phyloP scores from a whole-genome alignment of 140 eudicot species.

The Ambrosia hybrid region DNA sequence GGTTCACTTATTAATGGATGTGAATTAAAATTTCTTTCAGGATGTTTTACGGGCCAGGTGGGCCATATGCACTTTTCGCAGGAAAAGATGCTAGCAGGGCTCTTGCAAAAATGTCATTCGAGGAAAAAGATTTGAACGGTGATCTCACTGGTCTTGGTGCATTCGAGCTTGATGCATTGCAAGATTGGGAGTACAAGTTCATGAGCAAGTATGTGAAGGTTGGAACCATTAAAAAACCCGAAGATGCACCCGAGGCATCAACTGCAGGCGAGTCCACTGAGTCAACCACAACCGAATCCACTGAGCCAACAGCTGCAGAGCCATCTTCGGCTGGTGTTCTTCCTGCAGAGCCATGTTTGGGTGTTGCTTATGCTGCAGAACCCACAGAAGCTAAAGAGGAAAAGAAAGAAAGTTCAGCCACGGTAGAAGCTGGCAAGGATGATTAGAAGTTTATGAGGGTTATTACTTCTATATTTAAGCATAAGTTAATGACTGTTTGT shows the following conservation, averaged over 20 bases:
- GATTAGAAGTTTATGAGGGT: conserved; percentile 23
- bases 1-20: conserved; percentile 12
- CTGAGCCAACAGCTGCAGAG: conserved; percentile 23
- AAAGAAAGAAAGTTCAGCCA: conserved; percentile 21
- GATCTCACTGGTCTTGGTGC: conserved; percentile 87
- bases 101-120: conserved; percentile 98
- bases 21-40: conserved; percentile 35
- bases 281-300: conserved; percentile 8
- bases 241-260: conserved; percentile 28
- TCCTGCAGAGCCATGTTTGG: conserved; percentile 18
- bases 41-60: conserved; percentile 98
- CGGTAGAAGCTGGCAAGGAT: conserved; percentile 21
- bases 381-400: conserved; percentile 30
- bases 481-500: conserved; percentile 9
- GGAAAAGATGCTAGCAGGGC: conserved; percentile 99
- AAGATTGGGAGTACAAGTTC: conserved; percentile 98
- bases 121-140: conserved; percentile 79
- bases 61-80: conserved; percentile 96
- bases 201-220: conserved; percentile 98
- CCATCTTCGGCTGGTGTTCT: conserved; percentile 12
- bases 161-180: conserved; percentile 89
- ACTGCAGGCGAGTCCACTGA: conserved; percentile 21
- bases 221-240: conserved; percentile 69
- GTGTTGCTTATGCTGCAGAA: conserved; percentile 25
- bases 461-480: conserved; percentile 15